These are phyloP conservation scores for Porogramme epimiltina DNA, from an alignment of 1,284 basidiomycete species.

Conservation along the genomic window DNA sequence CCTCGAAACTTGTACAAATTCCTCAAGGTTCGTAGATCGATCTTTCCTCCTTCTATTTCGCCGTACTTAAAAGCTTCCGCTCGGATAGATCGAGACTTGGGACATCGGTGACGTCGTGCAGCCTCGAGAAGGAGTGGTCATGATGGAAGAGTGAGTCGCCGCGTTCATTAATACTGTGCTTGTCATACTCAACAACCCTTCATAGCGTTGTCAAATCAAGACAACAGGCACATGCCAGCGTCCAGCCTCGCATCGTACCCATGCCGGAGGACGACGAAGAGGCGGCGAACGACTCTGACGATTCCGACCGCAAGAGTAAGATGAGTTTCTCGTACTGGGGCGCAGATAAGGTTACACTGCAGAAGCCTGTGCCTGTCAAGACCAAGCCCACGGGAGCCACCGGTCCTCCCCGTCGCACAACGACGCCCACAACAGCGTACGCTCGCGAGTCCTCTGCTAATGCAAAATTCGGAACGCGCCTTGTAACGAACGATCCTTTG, in stretches of 20 bases:
- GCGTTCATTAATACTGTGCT: background rate
- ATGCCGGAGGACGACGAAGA: conserved; percentile 63
- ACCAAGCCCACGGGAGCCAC: conserved; percentile 40
- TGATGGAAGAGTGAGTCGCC: conserved; percentile 81
- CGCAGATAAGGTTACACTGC: conserved; percentile 83
- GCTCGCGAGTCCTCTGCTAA: conserved; percentile 80
- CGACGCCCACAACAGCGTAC: conserved; percentile 54
- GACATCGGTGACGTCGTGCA: conserved; percentile 74
- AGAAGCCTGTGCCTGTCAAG: conserved; percentile 69
- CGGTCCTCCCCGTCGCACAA: conserved; percentile 47
- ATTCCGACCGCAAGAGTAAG: conserved; percentile 85
- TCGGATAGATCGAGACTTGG: conserved; percentile 82
- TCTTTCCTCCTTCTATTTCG: background rate
- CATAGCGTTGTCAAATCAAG: conserved; percentile 70
- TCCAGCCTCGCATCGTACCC: conserved; percentile 69
- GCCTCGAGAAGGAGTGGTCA: conserved; percentile 72
- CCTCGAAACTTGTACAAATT: conserved; percentile 92
- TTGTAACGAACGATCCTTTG: conserved; percentile 57
- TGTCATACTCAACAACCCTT: conserved; percentile 16
- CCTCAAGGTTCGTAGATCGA: conserved; percentile 58
- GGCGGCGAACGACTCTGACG: conserved; percentile 63
- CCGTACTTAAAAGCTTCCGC: conserved; percentile 1
- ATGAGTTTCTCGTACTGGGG: conserved; percentile 93
- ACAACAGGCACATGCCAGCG: conserved; percentile 53
- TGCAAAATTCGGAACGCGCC: conserved; percentile 80